Conservation (phyloP, 2,329 filamentous ascomycete genomes). For the Apiospora kogelbergensis region DNA sequence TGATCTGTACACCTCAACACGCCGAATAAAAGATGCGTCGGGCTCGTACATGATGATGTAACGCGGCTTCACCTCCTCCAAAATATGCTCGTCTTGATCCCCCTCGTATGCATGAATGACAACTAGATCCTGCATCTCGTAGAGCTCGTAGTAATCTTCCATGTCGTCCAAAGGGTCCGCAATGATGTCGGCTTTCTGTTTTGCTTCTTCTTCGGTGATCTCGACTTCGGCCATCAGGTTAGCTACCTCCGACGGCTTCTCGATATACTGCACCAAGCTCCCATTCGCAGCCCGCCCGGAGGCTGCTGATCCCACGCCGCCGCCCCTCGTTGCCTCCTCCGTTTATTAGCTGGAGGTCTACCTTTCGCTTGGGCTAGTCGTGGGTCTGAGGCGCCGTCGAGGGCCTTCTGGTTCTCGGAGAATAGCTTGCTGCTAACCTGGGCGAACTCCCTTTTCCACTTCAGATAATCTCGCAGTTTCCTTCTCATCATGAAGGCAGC, state of each 20-base stretch:
- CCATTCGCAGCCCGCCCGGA: conserved; percentile 69
- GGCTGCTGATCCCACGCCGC: conserved; percentile 59
- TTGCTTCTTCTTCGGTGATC: conserved; percentile 73
- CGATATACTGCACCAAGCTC: conserved; percentile 75
- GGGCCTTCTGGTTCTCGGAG: conserved; percentile 74
- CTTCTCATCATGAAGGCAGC: conserved; percentile 88
- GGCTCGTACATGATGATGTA: conserved; percentile 99
- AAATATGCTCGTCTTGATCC: conserved; percentile 92
- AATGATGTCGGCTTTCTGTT: conserved; percentile 72
- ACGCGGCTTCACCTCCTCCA: conserved; percentile 88
- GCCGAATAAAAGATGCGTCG: conserved; percentile 87
- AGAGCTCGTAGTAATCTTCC: conserved; percentile 89
- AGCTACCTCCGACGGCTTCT: conserved; percentile 79
- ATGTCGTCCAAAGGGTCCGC: conserved; percentile 83
- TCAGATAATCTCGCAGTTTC: conserved; percentile 80
- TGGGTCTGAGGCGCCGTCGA: conserved; percentile 65
- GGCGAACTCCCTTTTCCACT: conserved; percentile 88
- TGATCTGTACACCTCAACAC: conserved; percentile 93
- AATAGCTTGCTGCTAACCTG: conserved; percentile 80
- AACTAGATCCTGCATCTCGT: conserved; percentile 85
- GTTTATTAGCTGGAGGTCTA: conserved; percentile 78
- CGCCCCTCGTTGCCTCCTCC: conserved; percentile 77
- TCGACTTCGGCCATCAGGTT: conserved; percentile 80
- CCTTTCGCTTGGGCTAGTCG: conserved; percentile 51
- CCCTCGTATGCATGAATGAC: conserved; percentile 93